Evolutionary conservation across 2,329 filamentous ascomycete species (phyloP), one percentile per base, ranked within the genome.

Genomic region (Venturia pyrina): DNA sequence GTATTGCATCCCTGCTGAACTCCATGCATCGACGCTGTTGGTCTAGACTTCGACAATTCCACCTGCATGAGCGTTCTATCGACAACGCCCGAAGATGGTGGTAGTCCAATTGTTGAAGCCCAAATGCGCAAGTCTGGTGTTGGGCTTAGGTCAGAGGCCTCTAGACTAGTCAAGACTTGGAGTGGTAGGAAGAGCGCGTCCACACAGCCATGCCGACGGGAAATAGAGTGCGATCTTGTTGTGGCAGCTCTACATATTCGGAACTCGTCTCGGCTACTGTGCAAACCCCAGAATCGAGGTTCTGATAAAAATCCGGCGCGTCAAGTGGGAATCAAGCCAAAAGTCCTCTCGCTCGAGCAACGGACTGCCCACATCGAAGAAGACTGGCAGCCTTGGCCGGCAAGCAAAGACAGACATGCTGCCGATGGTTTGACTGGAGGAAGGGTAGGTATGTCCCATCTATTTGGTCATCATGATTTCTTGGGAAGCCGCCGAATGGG

Each of bases 391-490:
- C 1, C 19, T 4, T 19, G 15, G 21, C 50, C 1, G 50, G 13
- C 6, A 11, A n/a, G 53, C 28, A 37, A 19, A 37, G 53, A 13
- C 13, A 59, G 53, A 15, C 15, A 13, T 34, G 50, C 21, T 40
- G 11, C 11, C 37, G 2, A 11, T 40, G 11, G 41, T 1, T 1
- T 10, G 41, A 43, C 4, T 43, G 41, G 5, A 28, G 15, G 21
- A 5, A 53, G 15, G 48, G 8, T 69, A 68, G 68, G 68, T 70
- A 76, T 86, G 85, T 87, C 76, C 81, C 84, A 82, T 78, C 82
- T 83, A 79, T 80, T 80, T 87, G 85, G 85, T 88, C 85, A 84
- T 86, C 85, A 83, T 78, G 84, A 79, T 76, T 80, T 88, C 86
- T 83, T 88, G 86, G 80, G 81, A 80, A 81, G 82, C 81, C 79